Evolutionary conservation across 1,284 basidiomycete species (phyloP).

Genomic region (Pseudozyma tsukubaensis): DNA sequence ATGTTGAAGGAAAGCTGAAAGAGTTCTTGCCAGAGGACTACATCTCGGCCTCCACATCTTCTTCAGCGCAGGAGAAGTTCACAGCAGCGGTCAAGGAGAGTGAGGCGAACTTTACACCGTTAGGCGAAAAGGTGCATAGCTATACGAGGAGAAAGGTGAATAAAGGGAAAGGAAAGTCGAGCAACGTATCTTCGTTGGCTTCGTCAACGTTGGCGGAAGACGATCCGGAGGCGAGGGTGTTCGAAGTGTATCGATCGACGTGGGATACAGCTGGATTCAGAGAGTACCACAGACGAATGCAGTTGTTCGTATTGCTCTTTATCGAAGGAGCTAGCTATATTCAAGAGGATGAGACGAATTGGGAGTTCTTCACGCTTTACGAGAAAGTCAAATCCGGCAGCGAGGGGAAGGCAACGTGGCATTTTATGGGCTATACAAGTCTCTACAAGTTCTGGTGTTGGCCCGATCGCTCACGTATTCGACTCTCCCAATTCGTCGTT

Average conservation of each 20-base stretch:
- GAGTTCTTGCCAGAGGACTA: slow-evolving; percentile 81
- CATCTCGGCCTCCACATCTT: slow-evolving; percentile 31
- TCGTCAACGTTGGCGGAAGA: slow-evolving; percentile 60
- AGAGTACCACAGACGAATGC: slow-evolving; percentile 93
- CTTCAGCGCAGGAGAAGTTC: slow-evolving; percentile 73
- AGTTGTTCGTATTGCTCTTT: slow-evolving; percentile 91
- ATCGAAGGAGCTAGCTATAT: slow-evolving; percentile 88
- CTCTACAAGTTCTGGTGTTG: slow-evolving; percentile 63
- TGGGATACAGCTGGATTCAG: slow-evolving; percentile 89
- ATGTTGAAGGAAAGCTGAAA: slow-evolving; percentile 82
- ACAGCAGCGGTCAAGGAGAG: slow-evolving; percentile 72
- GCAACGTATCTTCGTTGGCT: slow-evolving; percentile 62
- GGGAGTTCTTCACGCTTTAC: slow-evolving; percentile 70
- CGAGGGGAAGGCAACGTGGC: slow-evolving; percentile 83
- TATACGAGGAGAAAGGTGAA: slow-evolving; percentile 74
- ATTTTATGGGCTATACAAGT: slow-evolving; percentile 71
- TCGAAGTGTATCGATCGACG: slow-evolving; percentile 71
- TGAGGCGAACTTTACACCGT: slow-evolving; percentile 78
- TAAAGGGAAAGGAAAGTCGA: slow-evolving; percentile 72
- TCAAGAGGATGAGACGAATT: slow-evolving; percentile 72
- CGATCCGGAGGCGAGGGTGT: slow-evolving; percentile 50
- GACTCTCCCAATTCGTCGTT: slow-evolving; percentile 88
- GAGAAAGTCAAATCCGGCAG: slow-evolving; percentile 31
- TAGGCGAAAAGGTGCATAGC: slow-evolving; percentile 79
- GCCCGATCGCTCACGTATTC: slow-evolving; percentile 43